Conservation (phyloP, 2,329 filamentous ascomycete species). For the Fusarium burgessii region DNA sequence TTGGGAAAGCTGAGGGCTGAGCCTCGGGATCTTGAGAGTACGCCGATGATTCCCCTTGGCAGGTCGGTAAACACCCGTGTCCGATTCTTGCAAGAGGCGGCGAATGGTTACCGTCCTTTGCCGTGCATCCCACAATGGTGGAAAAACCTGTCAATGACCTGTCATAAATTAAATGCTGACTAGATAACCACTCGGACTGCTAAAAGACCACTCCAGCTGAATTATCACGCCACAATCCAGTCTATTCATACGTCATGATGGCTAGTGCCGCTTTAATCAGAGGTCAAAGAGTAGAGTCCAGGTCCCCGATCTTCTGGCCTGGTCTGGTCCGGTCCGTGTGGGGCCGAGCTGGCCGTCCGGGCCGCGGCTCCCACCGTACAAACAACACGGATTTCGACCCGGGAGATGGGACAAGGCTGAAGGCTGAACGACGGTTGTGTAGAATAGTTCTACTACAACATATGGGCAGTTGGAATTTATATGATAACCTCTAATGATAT, state of each 20-base stretch:
- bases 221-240: not conserved
- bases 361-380: not conserved
- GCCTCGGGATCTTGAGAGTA: not conserved
- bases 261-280: not conserved
- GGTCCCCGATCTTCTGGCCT: not conserved
- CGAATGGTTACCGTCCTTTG: not conserved
- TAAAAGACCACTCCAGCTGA: not conserved
- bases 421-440: not conserved
- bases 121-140: not conserved
- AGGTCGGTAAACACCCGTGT: not conserved
- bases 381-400: not conserved
- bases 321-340: not conserved
- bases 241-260: not conserved
- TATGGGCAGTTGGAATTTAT: not conserved
- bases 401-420: not conserved
- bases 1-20: not conserved
- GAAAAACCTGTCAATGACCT: conserved; percentile 2
- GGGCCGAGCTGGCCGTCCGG: not conserved
- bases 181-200: not conserved
- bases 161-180: conserved; percentile 7
- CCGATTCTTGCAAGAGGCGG: not conserved
- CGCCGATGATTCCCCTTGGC: not conserved
- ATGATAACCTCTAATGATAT: not conserved
- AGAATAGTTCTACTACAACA: not conserved
- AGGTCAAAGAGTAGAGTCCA: not conserved